These are phyloP conservation scores for Penicillium fimorum DNA, from an alignment of 495 filamentous ascomycete species.

Conservation along the genomic window DNA sequence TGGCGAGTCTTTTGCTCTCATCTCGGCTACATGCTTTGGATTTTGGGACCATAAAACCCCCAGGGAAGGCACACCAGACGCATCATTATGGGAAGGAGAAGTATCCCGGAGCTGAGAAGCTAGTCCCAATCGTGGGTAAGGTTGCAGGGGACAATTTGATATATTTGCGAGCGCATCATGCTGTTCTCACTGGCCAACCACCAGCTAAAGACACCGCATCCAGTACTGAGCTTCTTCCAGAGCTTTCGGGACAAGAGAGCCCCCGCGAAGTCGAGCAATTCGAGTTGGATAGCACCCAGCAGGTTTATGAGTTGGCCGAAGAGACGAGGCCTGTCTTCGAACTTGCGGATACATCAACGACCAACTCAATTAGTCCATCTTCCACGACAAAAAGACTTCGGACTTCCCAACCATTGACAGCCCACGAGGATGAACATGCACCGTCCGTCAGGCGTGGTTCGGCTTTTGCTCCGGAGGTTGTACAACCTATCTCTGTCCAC, in stretches of 20 bases:
- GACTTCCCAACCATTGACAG: neutral
- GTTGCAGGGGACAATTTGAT: conserved; percentile 47
- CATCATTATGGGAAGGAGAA: conserved; percentile 17
- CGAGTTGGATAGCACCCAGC: conserved; percentile 41
- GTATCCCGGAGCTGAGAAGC: conserved; percentile 52
- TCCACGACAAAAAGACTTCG: neutral
- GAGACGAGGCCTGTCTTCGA: conserved; percentile 39
- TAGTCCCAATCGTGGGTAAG: conserved; percentile 50
- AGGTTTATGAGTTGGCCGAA: conserved; percentile 48
- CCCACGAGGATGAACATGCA: conserved; percentile 31
- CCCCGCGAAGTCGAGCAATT: conserved; percentile 23
- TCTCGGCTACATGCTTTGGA: conserved; percentile 53
- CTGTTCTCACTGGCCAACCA: conserved; percentile 51
- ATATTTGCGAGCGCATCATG: conserved; percentile 58
- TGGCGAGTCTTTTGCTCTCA: conserved; percentile 52
- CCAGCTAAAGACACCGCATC: conserved; percentile 32
- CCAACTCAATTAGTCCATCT: conserved; percentile 12
- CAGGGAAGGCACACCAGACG: conserved; percentile 27
- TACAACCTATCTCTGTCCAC: conserved; percentile 14
- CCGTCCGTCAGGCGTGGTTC: conserved; percentile 38
- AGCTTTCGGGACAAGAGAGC: conserved; percentile 33
- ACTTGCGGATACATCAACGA: conserved; percentile 40
- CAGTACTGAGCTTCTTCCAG: conserved; percentile 30
- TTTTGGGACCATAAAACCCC: conserved; percentile 45
- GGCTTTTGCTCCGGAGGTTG: conserved; percentile 46